A percentile compares a stretch with the other conserved stretches of the same genome.
These are phyloP conservation scores for Phytophthora agathidicida DNA, from an alignment of 352 stramenopile species.

Conservation along the genomic window DNA sequence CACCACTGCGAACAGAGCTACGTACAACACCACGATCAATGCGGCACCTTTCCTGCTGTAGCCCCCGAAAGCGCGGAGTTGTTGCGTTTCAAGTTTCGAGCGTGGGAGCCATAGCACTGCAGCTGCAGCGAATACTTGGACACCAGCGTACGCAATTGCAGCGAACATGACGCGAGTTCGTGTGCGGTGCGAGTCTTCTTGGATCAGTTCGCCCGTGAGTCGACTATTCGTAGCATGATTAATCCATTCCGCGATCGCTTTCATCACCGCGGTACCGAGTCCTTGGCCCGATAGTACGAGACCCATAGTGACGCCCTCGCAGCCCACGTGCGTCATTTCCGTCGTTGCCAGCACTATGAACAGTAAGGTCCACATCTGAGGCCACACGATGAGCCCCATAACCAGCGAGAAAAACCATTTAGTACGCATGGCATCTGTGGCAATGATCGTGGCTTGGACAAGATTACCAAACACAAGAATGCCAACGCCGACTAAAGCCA, in stretches of 20 bases:
- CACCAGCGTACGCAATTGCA: slow-evolving; percentile 19
- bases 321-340: slow-evolving; percentile 58
- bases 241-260: slow-evolving; percentile 33
- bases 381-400: slow-evolving; percentile 35
- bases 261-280: slow-evolving; percentile 36
- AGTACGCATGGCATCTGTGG: slow-evolving; percentile 38
- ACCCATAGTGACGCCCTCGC: slow-evolving; percentile 59
- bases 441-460: slow-evolving; percentile 39
- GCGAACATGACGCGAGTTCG: slow-evolving; percentile 29
- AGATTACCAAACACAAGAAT: slow-evolving; percentile 37
- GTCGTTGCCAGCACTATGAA: slow-evolving; percentile 49
- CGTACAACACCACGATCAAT: slow-evolving; percentile 33
- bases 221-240: slow-evolving; percentile 29
- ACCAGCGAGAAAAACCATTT: slow-evolving; percentile 55
- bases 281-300: slow-evolving; percentile 55
- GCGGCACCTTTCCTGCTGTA: slow-evolving; percentile 38
- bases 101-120: slow-evolving; percentile 37
- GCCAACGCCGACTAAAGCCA: slow-evolving; percentile 34
- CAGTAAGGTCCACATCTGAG: slow-evolving; percentile 46
- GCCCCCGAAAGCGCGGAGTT: slow-evolving; percentile 39
- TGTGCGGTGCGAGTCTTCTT: slow-evolving; percentile 31
- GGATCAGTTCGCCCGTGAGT: slow-evolving; percentile 25
- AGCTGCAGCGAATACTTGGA: slow-evolving; percentile 37
- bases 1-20: slow-evolving; percentile 34
- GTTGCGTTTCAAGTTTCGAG: slow-evolving; percentile 52